Conservation (phyloP, 495 filamentous ascomycete species). For the Penicillium goetzii region DNA sequence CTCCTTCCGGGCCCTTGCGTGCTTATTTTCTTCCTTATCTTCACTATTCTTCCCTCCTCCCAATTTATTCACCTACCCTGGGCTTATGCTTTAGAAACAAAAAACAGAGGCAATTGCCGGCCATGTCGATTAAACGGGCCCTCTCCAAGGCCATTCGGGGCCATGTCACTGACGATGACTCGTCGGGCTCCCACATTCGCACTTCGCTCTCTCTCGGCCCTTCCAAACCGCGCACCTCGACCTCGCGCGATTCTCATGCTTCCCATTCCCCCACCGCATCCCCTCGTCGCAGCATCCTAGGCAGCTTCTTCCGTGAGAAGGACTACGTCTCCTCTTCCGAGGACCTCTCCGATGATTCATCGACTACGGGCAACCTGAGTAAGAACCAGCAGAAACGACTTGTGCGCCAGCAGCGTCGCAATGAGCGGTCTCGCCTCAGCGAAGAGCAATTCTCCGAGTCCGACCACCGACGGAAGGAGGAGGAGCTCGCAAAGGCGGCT, state of each 20-base stretch:
- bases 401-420: conserved; percentile 48
- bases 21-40: background rate
- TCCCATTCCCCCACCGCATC: conserved; percentile 27
- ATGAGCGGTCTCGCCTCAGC: conserved; percentile 49
- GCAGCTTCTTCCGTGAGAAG: conserved; percentile 45
- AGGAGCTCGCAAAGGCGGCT: conserved; percentile 44
- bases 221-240: conserved; percentile 25
- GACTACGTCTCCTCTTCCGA: conserved; percentile 50
- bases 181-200: conserved; percentile 25
- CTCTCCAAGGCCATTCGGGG: conserved; percentile 47
- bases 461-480: conserved; percentile 46
- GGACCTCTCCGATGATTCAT: conserved; percentile 53
- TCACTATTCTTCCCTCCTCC: background rate
- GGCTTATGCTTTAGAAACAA: conserved; percentile 9
- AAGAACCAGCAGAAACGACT: conserved; percentile 60
- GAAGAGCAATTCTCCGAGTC: conserved; percentile 58
- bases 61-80: background rate
- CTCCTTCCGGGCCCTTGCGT: background rate
- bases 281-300: conserved; percentile 48
- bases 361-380: conserved; percentile 40
- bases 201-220: conserved; percentile 13
- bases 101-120: conserved; percentile 15
- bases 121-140: conserved; percentile 52
- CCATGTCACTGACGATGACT: conserved; percentile 27
- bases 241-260: conserved; percentile 19